A percentile compares a stretch with the other conserved stretches of the same genome.
These are phyloP conservation scores for Podospora pseudocomata DNA, from an alignment of 495 filamentous ascomycete species.

Conservation along the genomic window DNA sequence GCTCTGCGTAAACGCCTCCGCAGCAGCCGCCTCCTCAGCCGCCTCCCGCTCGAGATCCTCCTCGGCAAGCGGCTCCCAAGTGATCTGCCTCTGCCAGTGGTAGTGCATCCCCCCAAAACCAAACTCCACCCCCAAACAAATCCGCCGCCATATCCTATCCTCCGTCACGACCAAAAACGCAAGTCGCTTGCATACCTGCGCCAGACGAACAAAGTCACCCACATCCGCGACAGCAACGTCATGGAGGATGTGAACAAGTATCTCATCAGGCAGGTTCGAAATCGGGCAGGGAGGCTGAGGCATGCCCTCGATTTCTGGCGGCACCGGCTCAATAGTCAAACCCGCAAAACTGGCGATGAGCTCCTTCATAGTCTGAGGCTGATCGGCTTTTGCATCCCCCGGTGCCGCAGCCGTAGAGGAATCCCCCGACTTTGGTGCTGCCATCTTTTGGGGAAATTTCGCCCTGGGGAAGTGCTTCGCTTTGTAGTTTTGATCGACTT, in stretches of 20 bases:
- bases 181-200: slow-evolving; percentile 80
- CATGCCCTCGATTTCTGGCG: slow-evolving; percentile 58
- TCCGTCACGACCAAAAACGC: slow-evolving; percentile 82
- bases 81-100: slow-evolving; percentile 61
- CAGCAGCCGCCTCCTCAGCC: slow-evolving; percentile 3
- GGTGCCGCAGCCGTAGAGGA: neutral
- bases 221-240: slow-evolving; percentile 73
- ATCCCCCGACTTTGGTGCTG: slow-evolving; percentile 27
- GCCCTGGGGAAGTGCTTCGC: slow-evolving; percentile 79
- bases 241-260: slow-evolving; percentile 58
- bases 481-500: slow-evolving; percentile 80
- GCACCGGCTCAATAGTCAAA: slow-evolving; percentile 56
- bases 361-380: slow-evolving; percentile 52
- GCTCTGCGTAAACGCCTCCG: slow-evolving; percentile 12
- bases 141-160: slow-evolving; percentile 81
- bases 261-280: slow-evolving; percentile 71
- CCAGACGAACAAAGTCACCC: slow-evolving; percentile 70
- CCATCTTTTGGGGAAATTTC: slow-evolving; percentile 32
- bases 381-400: neutral
- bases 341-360: slow-evolving; percentile 72
- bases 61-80: slow-evolving; percentile 54
- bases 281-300: slow-evolving; percentile 73
- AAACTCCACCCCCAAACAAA: slow-evolving; percentile 65
- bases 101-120: slow-evolving; percentile 87
- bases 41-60: slow-evolving; percentile 33